Evolutionary conservation across 2,329 filamentous ascomycete species (phyloP).

Genomic region (Talaromyces sp.): DNA sequence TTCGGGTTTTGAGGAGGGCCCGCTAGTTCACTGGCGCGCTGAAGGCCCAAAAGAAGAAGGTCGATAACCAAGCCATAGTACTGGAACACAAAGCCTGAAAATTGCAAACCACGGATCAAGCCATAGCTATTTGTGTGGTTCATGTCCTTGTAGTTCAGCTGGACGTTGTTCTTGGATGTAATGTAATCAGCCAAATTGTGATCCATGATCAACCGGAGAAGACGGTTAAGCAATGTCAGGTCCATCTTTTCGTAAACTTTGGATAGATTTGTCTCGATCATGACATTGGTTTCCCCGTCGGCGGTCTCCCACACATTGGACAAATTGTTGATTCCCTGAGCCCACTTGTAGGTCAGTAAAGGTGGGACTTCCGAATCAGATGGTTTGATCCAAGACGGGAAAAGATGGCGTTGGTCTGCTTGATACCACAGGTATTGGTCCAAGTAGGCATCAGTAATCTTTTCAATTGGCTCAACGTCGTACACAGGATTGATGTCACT

Average conservation of each 20-base stretch:
- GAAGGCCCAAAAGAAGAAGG: constrained; percentile 81
- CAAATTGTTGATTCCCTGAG: constrained; percentile 97
- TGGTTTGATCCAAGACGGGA: constrained; percentile 98
- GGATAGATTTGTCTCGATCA: constrained; percentile 97
- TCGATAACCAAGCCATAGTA: constrained; percentile 97
- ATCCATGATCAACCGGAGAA: constrained; percentile 95
- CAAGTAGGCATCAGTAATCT: constrained; percentile 97
- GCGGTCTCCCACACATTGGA: constrained; percentile 91
- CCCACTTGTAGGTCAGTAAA: constrained; percentile 95
- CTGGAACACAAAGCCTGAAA: constrained; percentile 98
- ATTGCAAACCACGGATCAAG: constrained; percentile 95
- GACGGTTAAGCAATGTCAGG: constrained; percentile 85
- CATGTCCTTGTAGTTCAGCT: constrained; percentile 99
- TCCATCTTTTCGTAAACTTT: constrained; percentile 99
- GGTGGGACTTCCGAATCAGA: constrained; percentile 97
- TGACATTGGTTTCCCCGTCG: constrained; percentile 94
- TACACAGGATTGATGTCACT: constrained; percentile 98
- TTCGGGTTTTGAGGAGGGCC: constrained; percentile 90
- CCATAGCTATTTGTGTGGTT: constrained; percentile 99
- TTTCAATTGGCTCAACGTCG: constrained; percentile 97
- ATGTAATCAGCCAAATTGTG: constrained; percentile 99
- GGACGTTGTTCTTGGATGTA: constrained; percentile 98
- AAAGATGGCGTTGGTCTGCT: constrained; percentile 91
- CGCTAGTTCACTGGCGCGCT: constrained; percentile 96
- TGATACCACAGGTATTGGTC: constrained; percentile 99